These are phyloP conservation scores for Boletellus sp. DNA, from an alignment of 768 basidiomycete genomes.

Conservation along the genomic window DNA sequence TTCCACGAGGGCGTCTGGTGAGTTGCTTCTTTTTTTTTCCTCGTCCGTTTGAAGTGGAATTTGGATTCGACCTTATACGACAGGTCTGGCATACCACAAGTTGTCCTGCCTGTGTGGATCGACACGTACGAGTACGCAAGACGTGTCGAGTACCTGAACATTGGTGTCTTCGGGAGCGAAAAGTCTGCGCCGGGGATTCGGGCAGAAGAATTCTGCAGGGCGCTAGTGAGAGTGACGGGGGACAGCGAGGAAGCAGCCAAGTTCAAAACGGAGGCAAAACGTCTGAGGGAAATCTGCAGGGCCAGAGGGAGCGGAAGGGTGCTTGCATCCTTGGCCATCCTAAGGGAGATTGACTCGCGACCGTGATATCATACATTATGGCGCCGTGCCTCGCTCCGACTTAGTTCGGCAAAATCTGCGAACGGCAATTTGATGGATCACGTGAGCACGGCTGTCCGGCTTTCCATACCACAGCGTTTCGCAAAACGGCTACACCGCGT, in stretches of 20 bases:
- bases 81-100: constrained; percentile 10
- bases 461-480: no score
- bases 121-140: constrained; percentile 8
- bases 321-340: neutral
- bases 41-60: no score
- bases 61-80: neutral
- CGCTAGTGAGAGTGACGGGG: constrained; percentile 3
- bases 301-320: constrained; percentile 3
- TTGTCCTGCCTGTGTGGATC: constrained; percentile 11
- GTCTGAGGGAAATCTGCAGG: neutral
- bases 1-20: neutral
- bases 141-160: constrained; percentile 1
- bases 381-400: no score
- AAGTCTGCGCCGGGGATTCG: neutral
- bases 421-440: no score
- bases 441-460: no score
- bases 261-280: constrained; percentile 2
- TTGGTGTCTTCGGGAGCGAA: constrained; percentile 6
- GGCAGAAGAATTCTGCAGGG: constrained; percentile 4
- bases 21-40: neutral
- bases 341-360: neutral
- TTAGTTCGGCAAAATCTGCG: no score
- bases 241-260: neutral
- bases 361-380: constrained; percentile 1
- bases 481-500: no score